Evolutionary conservation across 2,329 filamentous ascomycete genomes (phyloP).

Genomic region (Zymoseptoria pseudotritici): DNA sequence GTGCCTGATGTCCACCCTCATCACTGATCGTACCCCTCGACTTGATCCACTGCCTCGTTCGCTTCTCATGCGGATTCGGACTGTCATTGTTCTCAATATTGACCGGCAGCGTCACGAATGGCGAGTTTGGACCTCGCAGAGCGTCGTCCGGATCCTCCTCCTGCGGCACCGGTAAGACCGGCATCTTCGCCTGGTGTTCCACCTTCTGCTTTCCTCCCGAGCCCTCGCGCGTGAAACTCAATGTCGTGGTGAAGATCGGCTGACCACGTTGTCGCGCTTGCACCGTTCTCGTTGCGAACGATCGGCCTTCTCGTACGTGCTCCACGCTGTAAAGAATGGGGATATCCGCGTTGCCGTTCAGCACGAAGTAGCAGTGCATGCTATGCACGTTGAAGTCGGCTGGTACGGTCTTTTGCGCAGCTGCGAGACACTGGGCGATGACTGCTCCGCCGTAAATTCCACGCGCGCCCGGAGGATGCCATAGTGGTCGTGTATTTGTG

Average conservation of each 20-base stretch:
- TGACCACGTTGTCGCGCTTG: conserved; percentile 82
- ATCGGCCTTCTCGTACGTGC: conserved; percentile 80
- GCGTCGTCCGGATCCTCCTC: conserved; percentile 31
- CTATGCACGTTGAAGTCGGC: conserved; percentile 77
- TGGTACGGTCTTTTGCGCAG: conserved; percentile 81
- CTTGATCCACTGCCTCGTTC: conserved; percentile 62
- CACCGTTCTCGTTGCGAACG: conserved; percentile 89
- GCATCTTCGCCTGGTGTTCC: conserved; percentile 56
- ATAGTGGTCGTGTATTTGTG: conserved; percentile 85
- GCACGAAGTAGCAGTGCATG: conserved; percentile 98
- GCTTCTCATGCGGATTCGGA: conserved; percentile 56
- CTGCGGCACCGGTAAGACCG: conserved; percentile 37
- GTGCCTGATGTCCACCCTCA: conserved; percentile 67
- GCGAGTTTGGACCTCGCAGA: conserved; percentile 35
- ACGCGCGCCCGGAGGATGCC: conserved; percentile 85
- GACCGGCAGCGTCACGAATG: conserved; percentile 52
- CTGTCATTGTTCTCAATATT: conserved; percentile 49
- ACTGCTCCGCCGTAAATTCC: conserved; percentile 92
- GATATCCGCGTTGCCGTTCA: conserved; percentile 75
- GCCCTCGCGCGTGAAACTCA: conserved; percentile 71
- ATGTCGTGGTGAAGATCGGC: conserved; percentile 91
- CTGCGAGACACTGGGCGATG: conserved; percentile 83
- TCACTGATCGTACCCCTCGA: conserved; percentile 66
- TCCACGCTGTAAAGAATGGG: conserved; percentile 95
- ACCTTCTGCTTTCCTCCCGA: conserved; percentile 52